phyloP scores from a whole-genome alignment of 2,329 filamentous ascomycete genomes.

The Corniculantispora saksenae region DNA sequence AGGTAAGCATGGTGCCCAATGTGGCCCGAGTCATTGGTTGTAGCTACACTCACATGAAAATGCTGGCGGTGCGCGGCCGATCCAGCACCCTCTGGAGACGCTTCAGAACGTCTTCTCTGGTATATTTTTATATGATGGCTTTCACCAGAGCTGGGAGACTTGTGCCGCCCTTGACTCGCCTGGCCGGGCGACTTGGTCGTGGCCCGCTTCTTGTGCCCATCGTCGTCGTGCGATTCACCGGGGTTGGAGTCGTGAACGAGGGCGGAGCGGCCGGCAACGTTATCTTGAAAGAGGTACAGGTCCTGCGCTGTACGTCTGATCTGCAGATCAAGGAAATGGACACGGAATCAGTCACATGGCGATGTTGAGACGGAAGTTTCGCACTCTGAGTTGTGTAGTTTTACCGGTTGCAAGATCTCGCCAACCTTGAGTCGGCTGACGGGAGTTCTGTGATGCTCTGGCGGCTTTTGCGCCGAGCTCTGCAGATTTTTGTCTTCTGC shows the following conservation, averaged over 20 bases:
- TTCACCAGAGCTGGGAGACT: background rate
- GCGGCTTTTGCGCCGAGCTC: background rate
- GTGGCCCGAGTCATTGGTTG: background rate
- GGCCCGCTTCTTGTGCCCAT: background rate
- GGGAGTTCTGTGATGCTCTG: background rate
- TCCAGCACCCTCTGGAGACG: background rate
- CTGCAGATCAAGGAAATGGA: background rate
- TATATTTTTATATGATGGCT: background rate
- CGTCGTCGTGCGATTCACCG: background rate
- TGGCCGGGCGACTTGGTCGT: background rate
- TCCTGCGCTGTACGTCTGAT: slow-evolving; percentile 17
- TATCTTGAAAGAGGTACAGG: slow-evolving; percentile 12
- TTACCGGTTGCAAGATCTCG: slow-evolving; percentile 17
- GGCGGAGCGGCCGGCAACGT: slow-evolving; percentile 13
- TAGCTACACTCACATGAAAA: background rate
- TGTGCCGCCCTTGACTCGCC: background rate
- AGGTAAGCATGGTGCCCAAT: background rate
- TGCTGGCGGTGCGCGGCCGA: background rate
- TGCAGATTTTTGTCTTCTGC: background rate
- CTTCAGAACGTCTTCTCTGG: background rate
- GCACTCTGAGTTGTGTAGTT: background rate
- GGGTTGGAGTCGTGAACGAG: slow-evolving; percentile 6
- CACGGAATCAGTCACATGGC: background rate
- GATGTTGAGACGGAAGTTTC: background rate
- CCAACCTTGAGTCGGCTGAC: slow-evolving; percentile 15